Percentiles rank a stretch among this genome's conserved stretches.
phyloP scores from a whole-genome alignment of 2,329 filamentous ascomycete species.

The Colletotrichum sp. region DNA sequence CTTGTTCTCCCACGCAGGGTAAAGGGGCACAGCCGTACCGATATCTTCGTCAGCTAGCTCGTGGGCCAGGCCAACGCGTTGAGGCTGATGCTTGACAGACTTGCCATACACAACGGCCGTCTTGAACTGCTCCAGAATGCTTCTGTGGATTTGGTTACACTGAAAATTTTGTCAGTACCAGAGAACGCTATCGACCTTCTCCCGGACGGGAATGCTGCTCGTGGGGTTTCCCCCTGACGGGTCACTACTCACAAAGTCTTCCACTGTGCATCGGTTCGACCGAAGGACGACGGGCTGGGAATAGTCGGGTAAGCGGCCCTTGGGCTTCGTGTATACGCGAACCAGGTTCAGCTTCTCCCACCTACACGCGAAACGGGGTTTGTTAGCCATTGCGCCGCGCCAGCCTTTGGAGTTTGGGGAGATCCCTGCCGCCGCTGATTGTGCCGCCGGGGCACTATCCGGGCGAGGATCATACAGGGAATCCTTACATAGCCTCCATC shows the following conservation, averaged over 20 bases:
- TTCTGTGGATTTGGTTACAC: slow-evolving; percentile 98
- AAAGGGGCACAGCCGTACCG: slow-evolving; percentile 60
- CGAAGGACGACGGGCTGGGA: slow-evolving; percentile 87
- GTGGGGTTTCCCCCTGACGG: background rate
- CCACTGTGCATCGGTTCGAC: slow-evolving; percentile 82
- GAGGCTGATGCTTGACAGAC: slow-evolving; percentile 98
- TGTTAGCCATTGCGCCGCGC: background rate
- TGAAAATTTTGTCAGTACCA: slow-evolving; percentile 50
- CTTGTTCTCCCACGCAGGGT: background rate
- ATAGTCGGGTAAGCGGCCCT: slow-evolving; percentile 94
- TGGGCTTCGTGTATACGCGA: slow-evolving; percentile 97
- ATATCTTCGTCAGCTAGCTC: slow-evolving; percentile 97
- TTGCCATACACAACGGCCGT: slow-evolving; percentile 95
- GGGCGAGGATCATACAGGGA: background rate
- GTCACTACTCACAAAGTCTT: slow-evolving; percentile 84
- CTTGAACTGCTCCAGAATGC: slow-evolving; percentile 94
- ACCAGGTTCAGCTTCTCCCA: slow-evolving; percentile 58
- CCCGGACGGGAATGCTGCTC: background rate
- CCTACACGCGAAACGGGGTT: background rate
- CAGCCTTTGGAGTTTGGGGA: background rate
- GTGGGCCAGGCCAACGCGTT: slow-evolving; percentile 89
- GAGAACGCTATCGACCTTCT: background rate
- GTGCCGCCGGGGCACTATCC: background rate
- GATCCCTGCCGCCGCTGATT: background rate
- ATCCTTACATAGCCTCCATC: slow-evolving; percentile 82